Conservation (phyloP, 345 rosid genomes). For the Populus deltoides region DNA sequence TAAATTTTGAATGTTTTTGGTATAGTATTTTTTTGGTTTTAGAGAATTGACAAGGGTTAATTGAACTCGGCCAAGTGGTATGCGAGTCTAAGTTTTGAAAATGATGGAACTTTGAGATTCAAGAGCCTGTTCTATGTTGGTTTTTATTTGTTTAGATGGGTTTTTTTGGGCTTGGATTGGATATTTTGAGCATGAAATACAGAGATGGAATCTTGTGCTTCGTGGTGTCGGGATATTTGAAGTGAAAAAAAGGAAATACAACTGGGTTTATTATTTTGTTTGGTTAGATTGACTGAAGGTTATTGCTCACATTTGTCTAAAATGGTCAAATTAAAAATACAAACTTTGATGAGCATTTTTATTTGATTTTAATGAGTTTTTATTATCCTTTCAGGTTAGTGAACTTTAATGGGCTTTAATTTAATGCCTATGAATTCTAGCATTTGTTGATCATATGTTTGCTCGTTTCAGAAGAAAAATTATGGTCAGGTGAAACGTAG, state of each 20-base stretch:
- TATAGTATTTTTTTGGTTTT: neutral
- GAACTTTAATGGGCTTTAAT: constrained; percentile 22
- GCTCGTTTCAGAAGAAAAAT: constrained; percentile 62
- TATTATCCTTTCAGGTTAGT: neutral
- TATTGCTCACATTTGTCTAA: neutral
- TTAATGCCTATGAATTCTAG: constrained; percentile 2
- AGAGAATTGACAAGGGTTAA: neutral
- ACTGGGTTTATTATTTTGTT: neutral
- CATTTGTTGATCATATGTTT: neutral
- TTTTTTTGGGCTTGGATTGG: neutral
- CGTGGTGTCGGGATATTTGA: neutral
- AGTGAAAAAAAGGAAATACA: neutral
- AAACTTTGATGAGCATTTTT: neutral
- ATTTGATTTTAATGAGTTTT: neutral
- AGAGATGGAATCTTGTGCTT: neutral
- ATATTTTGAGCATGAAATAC: neutral
- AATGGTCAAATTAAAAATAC: neutral
- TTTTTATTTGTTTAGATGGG: neutral
- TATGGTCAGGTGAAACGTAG: constrained; percentile 69
- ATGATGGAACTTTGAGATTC: neutral
- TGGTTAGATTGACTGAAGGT: neutral
- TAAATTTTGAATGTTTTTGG: neutral
- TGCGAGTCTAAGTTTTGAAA: neutral
- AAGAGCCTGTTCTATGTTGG: neutral
- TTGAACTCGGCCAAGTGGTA: neutral